Conservation (phyloP, 495 filamentous ascomycete genomes). For the Penicillium odoratum region DNA sequence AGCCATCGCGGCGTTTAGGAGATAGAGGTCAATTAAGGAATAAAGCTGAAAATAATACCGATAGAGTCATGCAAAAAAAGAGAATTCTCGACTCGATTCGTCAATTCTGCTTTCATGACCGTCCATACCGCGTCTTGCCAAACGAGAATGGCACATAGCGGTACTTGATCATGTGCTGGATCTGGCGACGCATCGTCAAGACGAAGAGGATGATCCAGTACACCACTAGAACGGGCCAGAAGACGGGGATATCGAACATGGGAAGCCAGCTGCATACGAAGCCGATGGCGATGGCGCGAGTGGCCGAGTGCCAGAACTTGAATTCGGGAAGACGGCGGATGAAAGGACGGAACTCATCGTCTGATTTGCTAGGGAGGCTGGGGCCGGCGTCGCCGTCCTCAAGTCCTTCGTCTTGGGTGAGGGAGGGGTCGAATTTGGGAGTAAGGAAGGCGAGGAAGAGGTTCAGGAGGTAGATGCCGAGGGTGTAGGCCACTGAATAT, state of each 20-base stretch:
- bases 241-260: conserved; percentile 94
- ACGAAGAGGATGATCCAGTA: conserved; percentile 97
- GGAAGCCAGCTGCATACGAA: conserved; percentile 91
- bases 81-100: neutral
- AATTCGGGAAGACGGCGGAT: conserved; percentile 96
- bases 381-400: conserved; percentile 77
- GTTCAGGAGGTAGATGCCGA: conserved; percentile 98
- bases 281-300: conserved; percentile 77
- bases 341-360: conserved; percentile 97
- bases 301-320: conserved; percentile 98
- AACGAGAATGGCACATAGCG: conserved; percentile 95
- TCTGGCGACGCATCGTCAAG: conserved; percentile 96
- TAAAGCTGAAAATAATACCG: neutral
- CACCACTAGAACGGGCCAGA: conserved; percentile 97
- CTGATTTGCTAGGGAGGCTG: conserved; percentile 84
- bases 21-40: neutral
- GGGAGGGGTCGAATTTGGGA: conserved; percentile 97
- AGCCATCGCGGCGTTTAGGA: neutral
- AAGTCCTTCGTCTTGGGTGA: conserved; percentile 92
- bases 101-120: conserved; percentile 29
- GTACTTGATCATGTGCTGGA: conserved; percentile 99
- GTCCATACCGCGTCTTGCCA: conserved; percentile 79
- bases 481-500: conserved; percentile 82
- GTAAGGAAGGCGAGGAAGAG: conserved; percentile 98
- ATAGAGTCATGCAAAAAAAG: conserved; percentile 2